Base-by-base conservation (phyloP, 163 green algal species). In the Scenedesmus sp. region DNA sequence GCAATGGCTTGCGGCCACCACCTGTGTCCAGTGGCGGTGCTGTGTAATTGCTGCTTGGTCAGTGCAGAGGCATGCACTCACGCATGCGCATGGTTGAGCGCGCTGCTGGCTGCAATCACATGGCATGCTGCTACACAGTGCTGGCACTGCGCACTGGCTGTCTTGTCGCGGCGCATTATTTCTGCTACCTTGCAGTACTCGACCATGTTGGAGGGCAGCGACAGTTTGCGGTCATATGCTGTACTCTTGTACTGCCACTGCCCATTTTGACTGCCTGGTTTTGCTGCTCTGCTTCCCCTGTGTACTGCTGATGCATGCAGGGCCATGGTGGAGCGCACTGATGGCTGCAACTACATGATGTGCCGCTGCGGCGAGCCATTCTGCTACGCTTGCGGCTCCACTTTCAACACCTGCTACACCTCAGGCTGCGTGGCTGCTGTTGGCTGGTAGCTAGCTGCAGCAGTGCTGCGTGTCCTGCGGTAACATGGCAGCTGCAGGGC, bases 331-430 rank as follows among this genome's bases (percentile, higher is more conserved):
- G 93, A 94, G 81, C 93, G 93, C 42, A 85, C 9, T 40, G 93
- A 93, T 46, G 93, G 93, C 80, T 95, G 93, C 93, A 95, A 95
- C 81, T 92, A 94, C 86, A 91, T 95, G 88, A 53, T 81, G 56
- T 93, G 92, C 87, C 87, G 90, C 65, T 94, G 92, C 70, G 70
- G 82, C 9, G 44, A 85, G 20, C 33, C 76, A 22, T 94, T 94
- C 91, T 94, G 93, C 91, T 94, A 94, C 85, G n/a, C 49, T 0
- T 94, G 93, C 76, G 93, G 93, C 35, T 44, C 33, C 7, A 44
- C 68, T 37, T 93, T 93, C 83, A 59, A 81, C 35, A 68, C 46
- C 44, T 85, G 80, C 80, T 85, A 85, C 80, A 85, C 33, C 26
- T 70, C 43, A 44, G 80, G 44, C 59, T 72, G 59, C 59, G 24